A percentile compares a stretch with the other conserved stretches of the same genome.
Conservation (phyloP, 768 basidiomycete genomes). For the Suillus americanus region DNA sequence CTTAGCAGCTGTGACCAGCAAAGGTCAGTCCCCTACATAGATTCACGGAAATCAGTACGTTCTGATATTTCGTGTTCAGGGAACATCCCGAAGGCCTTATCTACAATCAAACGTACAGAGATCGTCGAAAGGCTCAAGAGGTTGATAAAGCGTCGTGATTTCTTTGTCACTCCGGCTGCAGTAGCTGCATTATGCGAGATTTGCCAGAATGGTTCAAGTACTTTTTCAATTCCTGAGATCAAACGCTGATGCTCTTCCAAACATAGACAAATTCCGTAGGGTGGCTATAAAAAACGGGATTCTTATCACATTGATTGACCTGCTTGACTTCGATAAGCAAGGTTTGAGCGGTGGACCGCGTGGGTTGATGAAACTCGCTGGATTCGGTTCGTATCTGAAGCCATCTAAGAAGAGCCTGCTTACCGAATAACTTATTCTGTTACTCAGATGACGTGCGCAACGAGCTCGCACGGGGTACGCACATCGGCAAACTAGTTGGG, state of each 20-base stretch:
- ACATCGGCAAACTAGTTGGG: background rate
- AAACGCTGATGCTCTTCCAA: constrained; percentile 1
- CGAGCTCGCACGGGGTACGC: background rate
- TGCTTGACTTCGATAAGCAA: constrained; percentile 11
- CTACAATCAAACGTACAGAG: constrained; percentile 7
- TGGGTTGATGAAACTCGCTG: background rate
- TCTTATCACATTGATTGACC: constrained; percentile 18
- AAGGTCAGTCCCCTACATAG: constrained; percentile 12
- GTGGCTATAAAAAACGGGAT: constrained; percentile 17
- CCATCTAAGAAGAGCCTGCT: background rate
- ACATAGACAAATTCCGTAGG: constrained; percentile 19
- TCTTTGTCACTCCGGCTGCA: constrained; percentile 31
- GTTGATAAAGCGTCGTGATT: constrained; percentile 22
- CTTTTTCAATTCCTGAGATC: background rate
- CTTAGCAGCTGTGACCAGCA: constrained; percentile 15
- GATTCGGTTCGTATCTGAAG: background rate
- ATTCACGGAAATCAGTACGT: background rate
- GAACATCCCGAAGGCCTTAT: constrained; percentile 7
- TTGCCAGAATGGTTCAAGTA: constrained; percentile 18
- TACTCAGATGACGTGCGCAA: background rate
- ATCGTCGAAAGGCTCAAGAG: constrained; percentile 19
- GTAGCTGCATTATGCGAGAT: constrained; percentile 25
- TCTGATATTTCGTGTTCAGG: background rate
- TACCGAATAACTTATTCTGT: background rate
- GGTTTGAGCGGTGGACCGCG: background rate